Evolutionary conservation across 2,329 filamentous ascomycete genomes (phyloP).

Genomic region (Hirsutella rhossiliensis): DNA sequence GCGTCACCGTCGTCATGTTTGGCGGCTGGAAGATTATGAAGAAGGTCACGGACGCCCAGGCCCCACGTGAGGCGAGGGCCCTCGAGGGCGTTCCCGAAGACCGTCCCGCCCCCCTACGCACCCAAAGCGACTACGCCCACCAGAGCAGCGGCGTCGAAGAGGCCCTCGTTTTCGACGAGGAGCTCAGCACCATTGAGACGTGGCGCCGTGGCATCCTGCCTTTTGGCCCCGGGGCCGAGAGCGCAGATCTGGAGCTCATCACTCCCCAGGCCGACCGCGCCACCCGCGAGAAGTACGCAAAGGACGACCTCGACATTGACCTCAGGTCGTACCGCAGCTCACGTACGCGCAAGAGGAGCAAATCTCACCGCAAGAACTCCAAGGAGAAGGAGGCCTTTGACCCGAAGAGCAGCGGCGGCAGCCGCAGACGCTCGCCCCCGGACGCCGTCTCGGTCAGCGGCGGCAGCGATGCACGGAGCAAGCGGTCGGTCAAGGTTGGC

Average conservation of each 20-base stretch:
- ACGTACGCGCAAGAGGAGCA: slow-evolving; percentile 13
- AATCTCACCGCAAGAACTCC: slow-evolving; percentile 2
- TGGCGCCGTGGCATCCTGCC: slow-evolving; percentile 46
- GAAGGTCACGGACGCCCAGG: slow-evolving; percentile 46
- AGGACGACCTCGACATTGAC: slow-evolving; percentile 21
- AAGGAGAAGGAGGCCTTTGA: slow-evolving; percentile 12
- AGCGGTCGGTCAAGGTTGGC: slow-evolving; percentile 17
- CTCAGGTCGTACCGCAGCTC: slow-evolving; percentile 23
- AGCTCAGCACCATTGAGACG: slow-evolving; percentile 44
- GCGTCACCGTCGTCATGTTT: slow-evolving; percentile 90
- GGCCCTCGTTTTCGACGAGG: slow-evolving; percentile 44
- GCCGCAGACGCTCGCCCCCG: slow-evolving; percentile 4
- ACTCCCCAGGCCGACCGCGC: slow-evolving; percentile 41
- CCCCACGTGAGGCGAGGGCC: slow-evolving; percentile 15
- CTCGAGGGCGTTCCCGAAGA: slow-evolving; percentile 12
- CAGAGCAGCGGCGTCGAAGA: slow-evolving; percentile 31
- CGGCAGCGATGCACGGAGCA: slow-evolving; percentile 24
- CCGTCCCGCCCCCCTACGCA: slow-evolving; percentile 13
- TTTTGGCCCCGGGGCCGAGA: slow-evolving; percentile 29
- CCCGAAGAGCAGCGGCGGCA: neutral
- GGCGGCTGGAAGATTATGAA: slow-evolving; percentile 98
- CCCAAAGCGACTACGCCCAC: slow-evolving; percentile 9
- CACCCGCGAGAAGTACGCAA: slow-evolving; percentile 19
- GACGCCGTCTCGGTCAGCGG: slow-evolving; percentile 8
- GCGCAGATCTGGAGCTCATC: slow-evolving; percentile 43